phyloP scores from a whole-genome alignment of 2,329 filamentous ascomycete species.

The Fusarium pseudonygamai region DNA sequence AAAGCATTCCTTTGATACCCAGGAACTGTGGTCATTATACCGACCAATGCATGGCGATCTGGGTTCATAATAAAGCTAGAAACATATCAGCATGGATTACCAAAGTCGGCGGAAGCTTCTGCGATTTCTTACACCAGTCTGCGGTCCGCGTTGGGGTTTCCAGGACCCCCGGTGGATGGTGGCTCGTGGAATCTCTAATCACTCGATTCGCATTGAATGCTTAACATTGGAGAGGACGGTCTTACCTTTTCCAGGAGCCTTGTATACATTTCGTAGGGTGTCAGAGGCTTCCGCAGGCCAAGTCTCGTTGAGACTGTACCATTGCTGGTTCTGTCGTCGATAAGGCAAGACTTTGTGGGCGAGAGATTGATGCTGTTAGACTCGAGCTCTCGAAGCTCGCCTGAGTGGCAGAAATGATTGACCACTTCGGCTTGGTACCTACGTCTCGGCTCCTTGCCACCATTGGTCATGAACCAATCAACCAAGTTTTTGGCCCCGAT shows the following conservation, averaged over 20 bases:
- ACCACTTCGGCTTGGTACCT: neutral
- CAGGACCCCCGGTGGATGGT: accelerated
- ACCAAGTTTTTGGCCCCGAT: accelerated
- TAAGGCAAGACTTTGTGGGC: accelerated
- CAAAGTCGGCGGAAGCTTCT: accelerated
- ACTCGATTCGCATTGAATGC: neutral
- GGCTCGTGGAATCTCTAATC: neutral
- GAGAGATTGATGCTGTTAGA: neutral
- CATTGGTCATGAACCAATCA: neutral
- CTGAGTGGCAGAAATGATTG: neutral
- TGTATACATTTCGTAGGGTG: accelerated
- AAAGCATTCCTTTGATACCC: accelerated
- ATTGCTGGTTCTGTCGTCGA: neutral
- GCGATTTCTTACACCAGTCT: neutral
- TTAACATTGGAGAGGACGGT: neutral
- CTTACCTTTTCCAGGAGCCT: neutral
- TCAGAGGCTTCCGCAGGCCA: neutral
- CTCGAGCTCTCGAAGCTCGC: neutral
- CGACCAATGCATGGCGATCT: accelerated
- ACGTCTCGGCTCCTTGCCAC: neutral
- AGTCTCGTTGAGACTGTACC: accelerated
- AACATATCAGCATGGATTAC: accelerated
- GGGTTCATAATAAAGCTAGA: neutral
- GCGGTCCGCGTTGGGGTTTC: accelerated
- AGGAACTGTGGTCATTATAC: neutral